A percentile compares a stretch with the other conserved stretches of the same genome.
phyloP scores from a whole-genome alignment of 257 asterid genomes.

The Solanum gandarillasii region DNA sequence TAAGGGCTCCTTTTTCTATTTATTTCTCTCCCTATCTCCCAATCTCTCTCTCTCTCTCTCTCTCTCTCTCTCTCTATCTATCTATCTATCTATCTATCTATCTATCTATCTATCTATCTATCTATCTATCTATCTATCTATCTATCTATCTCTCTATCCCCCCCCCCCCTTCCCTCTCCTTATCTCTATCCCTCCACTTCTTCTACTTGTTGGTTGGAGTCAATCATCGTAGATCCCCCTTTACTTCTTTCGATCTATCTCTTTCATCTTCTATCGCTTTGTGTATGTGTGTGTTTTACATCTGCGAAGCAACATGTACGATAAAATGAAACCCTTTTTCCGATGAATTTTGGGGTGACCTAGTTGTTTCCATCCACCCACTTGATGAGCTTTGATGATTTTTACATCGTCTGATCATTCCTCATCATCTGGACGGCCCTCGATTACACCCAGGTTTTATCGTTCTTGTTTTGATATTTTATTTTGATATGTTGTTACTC shows the following conservation, averaged over 20 bases:
- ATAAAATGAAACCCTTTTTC: neutral
- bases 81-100: neutral
- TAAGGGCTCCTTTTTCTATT: neutral
- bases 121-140: too few relatives aligned
- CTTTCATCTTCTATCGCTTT: neutral
- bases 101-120: too few relatives aligned
- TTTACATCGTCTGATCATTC: neutral
- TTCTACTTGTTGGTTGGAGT: neutral
- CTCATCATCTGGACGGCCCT: neutral
- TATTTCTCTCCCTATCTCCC: neutral
- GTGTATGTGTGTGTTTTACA: neutral
- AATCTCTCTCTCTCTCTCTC: neutral
- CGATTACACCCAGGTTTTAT: neutral
- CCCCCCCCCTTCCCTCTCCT: neutral
- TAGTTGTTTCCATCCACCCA: neutral
- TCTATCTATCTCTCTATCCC: neutral
- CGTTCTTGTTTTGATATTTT: neutral
- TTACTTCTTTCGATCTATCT: neutral
- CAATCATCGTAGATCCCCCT: neutral
- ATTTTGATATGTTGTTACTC: neutral
- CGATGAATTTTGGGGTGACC: neutral
- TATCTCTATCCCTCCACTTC: neutral
- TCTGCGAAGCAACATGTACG: neutral
- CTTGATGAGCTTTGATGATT: neutral
- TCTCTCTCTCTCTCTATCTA: neutral